Evolutionary conservation across 2,329 filamentous ascomycete species (phyloP).

Genomic region (Aphanoascus verrucosus): DNA sequence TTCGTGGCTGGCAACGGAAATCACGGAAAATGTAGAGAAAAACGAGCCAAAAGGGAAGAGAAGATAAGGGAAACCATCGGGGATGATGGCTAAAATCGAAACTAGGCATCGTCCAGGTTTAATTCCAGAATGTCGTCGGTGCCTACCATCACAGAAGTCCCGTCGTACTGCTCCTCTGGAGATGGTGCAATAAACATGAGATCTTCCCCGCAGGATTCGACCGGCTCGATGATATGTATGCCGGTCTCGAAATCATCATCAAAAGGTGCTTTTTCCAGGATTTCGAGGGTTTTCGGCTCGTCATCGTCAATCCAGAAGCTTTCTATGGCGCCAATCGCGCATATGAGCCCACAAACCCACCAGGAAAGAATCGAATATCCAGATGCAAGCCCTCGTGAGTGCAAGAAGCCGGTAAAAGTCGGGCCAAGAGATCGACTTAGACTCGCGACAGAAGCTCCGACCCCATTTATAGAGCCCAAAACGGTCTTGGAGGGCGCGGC

Average conservation of each 20-base stretch:
- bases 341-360: constrained; percentile 78
- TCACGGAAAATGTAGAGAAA: not conserved
- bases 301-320: constrained; percentile 66
- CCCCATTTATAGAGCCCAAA: constrained; percentile 84
- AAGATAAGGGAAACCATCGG: not conserved
- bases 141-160: not conserved
- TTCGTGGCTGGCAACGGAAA: not conserved
- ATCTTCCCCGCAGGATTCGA: not conserved
- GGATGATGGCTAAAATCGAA: not conserved
- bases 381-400: constrained; percentile 64
- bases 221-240: not conserved
- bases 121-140: not conserved
- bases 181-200: not conserved
- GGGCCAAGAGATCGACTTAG: constrained; percentile 81
- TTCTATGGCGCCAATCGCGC: constrained; percentile 61
- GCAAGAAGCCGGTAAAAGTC: constrained; percentile 74
- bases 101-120: not conserved
- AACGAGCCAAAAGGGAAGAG: not conserved
- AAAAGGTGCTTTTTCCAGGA: constrained; percentile 2
- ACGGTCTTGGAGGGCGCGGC: constrained; percentile 73
- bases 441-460: constrained; percentile 82
- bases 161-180: not conserved
- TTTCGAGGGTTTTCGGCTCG: constrained; percentile 19
- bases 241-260: constrained; percentile 8
- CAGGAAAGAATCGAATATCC: constrained; percentile 84